Conservation (phyloP, 2,329 filamentous ascomycete species). For the Curvularia hawaiiensis region DNA sequence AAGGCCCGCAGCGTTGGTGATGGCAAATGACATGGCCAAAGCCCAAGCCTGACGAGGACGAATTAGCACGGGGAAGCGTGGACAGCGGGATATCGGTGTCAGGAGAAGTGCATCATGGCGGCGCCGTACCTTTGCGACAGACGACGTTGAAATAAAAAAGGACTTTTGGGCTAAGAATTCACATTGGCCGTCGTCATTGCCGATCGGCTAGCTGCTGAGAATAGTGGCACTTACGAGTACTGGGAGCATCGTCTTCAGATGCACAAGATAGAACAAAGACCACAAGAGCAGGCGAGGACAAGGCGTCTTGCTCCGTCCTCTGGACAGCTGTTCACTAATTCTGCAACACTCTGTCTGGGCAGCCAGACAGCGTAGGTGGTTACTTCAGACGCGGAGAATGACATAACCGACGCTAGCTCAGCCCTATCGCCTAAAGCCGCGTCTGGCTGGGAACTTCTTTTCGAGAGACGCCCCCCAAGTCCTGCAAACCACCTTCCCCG, state of each 20-base stretch:
- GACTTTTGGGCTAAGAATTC: conserved; percentile 38
- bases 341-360: conserved; percentile 4
- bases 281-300: neutral
- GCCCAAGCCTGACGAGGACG: conserved; percentile 36
- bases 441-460: conserved; percentile 27
- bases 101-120: conserved; percentile 23
- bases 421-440: conserved; percentile 35
- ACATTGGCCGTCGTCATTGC: conserved; percentile 39
- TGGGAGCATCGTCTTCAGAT: conserved; percentile 21
- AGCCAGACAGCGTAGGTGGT: conserved; percentile 18
- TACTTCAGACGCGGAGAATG: conserved; percentile 27
- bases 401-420: conserved; percentile 36
- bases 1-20: conserved; percentile 33
- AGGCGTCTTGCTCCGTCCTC: conserved; percentile 1
- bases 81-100: conserved; percentile 10
- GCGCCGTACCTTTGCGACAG: conserved; percentile 32
- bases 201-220: conserved; percentile 34
- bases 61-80: conserved; percentile 26
- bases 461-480: conserved; percentile 19
- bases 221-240: conserved; percentile 30
- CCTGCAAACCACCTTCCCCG: conserved; percentile 16
- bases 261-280: neutral
- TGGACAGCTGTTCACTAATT: conserved; percentile 19
- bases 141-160: conserved; percentile 28
- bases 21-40: conserved; percentile 46